phyloP scores from a whole-genome alignment of 2,329 filamentous ascomycete species.

The Aureobasidium leucospermi region DNA sequence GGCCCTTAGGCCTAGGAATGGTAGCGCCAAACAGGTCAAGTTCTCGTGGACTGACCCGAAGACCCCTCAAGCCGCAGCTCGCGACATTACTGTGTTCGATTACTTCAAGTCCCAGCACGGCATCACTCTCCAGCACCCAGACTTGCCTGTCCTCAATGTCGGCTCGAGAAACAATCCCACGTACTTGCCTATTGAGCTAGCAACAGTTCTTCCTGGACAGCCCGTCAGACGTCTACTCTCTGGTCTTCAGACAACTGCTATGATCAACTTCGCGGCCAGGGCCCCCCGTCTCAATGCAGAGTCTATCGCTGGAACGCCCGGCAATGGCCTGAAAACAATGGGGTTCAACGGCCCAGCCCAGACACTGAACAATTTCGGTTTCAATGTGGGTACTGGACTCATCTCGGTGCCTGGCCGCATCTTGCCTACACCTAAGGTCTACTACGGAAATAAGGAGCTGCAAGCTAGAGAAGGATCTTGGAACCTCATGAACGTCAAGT shows the following conservation, averaged over 20 bases:
- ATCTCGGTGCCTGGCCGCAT: constrained; percentile 68
- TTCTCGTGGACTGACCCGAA: constrained; percentile 31
- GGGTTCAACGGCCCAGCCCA: constrained; percentile 41
- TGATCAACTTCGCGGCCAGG: constrained; percentile 68
- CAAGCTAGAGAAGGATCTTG: constrained; percentile 22
- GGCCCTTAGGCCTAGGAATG: constrained; percentile 28
- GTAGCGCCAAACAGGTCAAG: constrained; percentile 42
- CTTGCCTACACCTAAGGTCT: constrained; percentile 52
- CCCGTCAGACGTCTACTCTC: constrained; percentile 52
- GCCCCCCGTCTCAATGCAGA: constrained; percentile 58
- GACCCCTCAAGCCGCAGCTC: constrained; percentile 22
- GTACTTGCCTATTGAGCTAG: constrained; percentile 62
- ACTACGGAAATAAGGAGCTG: constrained; percentile 42
- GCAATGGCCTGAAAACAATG: constrained; percentile 50
- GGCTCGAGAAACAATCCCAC: constrained; percentile 50
- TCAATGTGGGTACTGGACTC: constrained; percentile 54
- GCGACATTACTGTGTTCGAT: constrained; percentile 44
- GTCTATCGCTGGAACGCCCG: constrained; percentile 48
- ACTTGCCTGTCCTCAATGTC: constrained; percentile 52
- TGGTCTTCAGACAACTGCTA: constrained; percentile 54
- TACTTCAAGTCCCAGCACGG: constrained; percentile 41
- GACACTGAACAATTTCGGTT: constrained; percentile 46
- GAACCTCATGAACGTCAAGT: constrained; percentile 39
- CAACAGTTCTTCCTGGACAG: constrained; percentile 59
- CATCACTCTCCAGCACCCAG: constrained; percentile 41